Evolutionary conservation across 306 rosid genomes (phyloP).

Genomic region (Sicyos baderoa): DNA sequence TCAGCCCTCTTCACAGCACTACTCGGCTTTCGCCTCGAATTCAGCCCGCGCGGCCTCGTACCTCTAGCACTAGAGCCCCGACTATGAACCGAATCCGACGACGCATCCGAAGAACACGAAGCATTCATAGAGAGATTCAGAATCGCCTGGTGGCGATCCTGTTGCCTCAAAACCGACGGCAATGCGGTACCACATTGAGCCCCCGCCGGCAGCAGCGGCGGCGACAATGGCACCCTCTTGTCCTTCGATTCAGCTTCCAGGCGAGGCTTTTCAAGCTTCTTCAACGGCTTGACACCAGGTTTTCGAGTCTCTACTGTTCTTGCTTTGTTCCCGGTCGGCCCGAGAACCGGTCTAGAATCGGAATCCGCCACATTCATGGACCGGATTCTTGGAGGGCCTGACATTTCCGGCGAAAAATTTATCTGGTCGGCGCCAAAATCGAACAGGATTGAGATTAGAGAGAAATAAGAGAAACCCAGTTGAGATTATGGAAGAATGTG

Average conservation of each 20-base stretch:
- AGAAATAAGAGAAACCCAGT: neutral
- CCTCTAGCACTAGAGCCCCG: slow-evolving; percentile 50
- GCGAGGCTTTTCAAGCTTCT: slow-evolving; percentile 34
- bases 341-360: slow-evolving; percentile 56
- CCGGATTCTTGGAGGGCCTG: slow-evolving; percentile 80
- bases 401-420: slow-evolving; percentile 35
- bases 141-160: slow-evolving; percentile 33
- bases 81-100: slow-evolving; percentile 61
- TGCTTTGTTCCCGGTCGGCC: slow-evolving; percentile 55
- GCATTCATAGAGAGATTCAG: slow-evolving; percentile 49
- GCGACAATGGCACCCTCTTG: slow-evolving; percentile 32
- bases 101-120: slow-evolving; percentile 75
- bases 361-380: slow-evolving; percentile 51
- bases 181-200: slow-evolving; percentile 29
- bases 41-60: slow-evolving; percentile 21
- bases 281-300: slow-evolving; percentile 31
- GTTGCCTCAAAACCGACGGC: slow-evolving; percentile 33
- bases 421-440: neutral
- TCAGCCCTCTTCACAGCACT: slow-evolving; percentile 27
- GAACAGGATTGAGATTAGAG: neutral
- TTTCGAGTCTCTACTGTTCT: slow-evolving; percentile 33
- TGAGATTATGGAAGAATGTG: neutral
- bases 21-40: slow-evolving; percentile 36
- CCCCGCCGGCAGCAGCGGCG: neutral
- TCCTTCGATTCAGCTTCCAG: slow-evolving; percentile 40